Conservation (phyloP, 192 early-diverging fungal species). For the Haplosporangium gracile region DNA sequence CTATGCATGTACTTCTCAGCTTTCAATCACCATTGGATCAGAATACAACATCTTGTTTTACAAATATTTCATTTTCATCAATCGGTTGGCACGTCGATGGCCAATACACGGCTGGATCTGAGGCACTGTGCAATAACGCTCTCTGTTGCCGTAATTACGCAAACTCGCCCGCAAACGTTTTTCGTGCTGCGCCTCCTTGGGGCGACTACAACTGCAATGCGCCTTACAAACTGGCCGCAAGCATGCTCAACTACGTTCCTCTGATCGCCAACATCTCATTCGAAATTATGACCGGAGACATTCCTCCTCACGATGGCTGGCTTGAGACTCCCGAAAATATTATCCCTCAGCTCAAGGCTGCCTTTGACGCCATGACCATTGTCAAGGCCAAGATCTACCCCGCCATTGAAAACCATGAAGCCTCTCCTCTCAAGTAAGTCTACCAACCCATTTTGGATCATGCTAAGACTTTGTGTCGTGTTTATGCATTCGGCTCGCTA, state of each 20-base stretch:
- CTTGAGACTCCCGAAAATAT: constrained; percentile 45
- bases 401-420: constrained; percentile 67
- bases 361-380: constrained; percentile 51
- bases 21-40: not conserved
- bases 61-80: not conserved
- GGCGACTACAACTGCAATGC: constrained; percentile 64
- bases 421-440: constrained; percentile 52
- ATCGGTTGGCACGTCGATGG: constrained; percentile 36
- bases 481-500: not conserved
- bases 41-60: not conserved
- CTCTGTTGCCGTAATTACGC: constrained; percentile 59
- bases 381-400: constrained; percentile 56
- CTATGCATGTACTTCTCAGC: not conserved
- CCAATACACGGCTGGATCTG: constrained; percentile 44
- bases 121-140: constrained; percentile 57
- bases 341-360: constrained; percentile 25
- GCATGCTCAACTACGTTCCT: constrained; percentile 52
- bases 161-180: constrained; percentile 37
- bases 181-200: constrained; percentile 30
- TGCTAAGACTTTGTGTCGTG: not conserved
- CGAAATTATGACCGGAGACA: constrained; percentile 62
- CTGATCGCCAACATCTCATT: constrained; percentile 36
- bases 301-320: constrained; percentile 69
- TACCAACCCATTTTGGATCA: not conserved
- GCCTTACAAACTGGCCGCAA: constrained; percentile 53